These are phyloP conservation scores for Dictyostelium purpureum DNA, from an alignment of 78 protist genomes.

Conservation along the genomic window DNA sequence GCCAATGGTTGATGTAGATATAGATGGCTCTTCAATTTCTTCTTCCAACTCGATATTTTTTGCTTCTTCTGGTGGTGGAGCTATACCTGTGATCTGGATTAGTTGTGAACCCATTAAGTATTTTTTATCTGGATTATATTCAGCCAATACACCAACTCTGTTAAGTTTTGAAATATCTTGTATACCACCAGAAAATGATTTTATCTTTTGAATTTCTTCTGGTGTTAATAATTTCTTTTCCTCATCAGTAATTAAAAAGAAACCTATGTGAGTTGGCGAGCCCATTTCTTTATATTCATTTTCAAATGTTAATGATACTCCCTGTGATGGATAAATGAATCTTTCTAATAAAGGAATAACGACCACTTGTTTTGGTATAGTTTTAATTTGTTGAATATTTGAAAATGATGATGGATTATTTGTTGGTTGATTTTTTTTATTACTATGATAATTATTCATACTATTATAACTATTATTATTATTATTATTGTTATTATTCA, in stretches of 20 bases:
- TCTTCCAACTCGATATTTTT: not conserved
- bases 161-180: not conserved
- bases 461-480: too few relatives aligned
- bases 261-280: not conserved
- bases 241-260: not conserved
- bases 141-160: not conserved
- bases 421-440: too few relatives aligned
- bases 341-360: too few relatives aligned
- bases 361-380: too few relatives aligned
- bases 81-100: not conserved
- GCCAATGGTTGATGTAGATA: too few relatives aligned
- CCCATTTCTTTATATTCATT: constrained; percentile 8
- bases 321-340: too few relatives aligned
- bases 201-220: not conserved
- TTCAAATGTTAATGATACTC: too few relatives aligned
- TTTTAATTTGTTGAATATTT: too few relatives aligned
- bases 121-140: not conserved
- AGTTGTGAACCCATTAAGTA: not conserved
- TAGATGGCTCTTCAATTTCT: not conserved
- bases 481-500: too few relatives aligned
- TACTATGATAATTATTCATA: too few relatives aligned
- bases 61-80: not conserved
- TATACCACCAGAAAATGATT: not conserved
- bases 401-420: too few relatives aligned
- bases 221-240: not conserved